Evolutionary conservation across 2,329 filamentous ascomycete species (phyloP), one percentile per base, ranked within the genome.

Genomic region (Arthrinium phaeospermum): DNA sequence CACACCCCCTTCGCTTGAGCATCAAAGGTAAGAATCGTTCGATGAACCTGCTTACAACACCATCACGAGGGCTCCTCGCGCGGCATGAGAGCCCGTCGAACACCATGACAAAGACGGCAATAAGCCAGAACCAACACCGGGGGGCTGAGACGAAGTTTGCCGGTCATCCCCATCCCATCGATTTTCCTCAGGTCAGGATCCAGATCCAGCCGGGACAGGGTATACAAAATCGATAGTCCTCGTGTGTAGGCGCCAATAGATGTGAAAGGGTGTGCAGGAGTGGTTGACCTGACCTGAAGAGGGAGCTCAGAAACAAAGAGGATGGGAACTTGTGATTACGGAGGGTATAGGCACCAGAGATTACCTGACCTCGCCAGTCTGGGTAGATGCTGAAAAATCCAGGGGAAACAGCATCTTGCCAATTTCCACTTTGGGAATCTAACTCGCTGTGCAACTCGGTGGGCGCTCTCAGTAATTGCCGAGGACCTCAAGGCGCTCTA

Each of bases 271-370:
- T 64, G 57, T 64, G 57, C 19, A 41, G 57, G 34, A n/a, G 34
- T 41, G 57, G 57, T 64, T 64, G 57, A 49, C 57, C 57, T 64
- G 57, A 41, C 57, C 57, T 37, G 57, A 64, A 64, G 14, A n/a
- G 57, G 34, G 57, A 64, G 57, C 34, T n/a, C 34, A 24, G 41
- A 64, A 34, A 8, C 4, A 10, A 19, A n/a, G 22, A n/a, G 34
- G 3, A 10, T 41, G 37, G 57, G 16, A 61, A 1, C 8, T 64
- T n/a, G 34, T 64, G 57, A 64, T 64, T 22, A 41, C 34, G 57
- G 57, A 61, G 4, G 57, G 57, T 24, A 64, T 64, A 41, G 34
- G 4, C 22, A 41, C 4, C 10, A 24, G 8, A 64, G 4, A 64
- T 13, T 10, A 3, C 5, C 30, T 16, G 7, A 13, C 13, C 3